Base-by-base conservation (phyloP, 768 basidiomycete genomes). In the Calocybe gangraenosa region DNA sequence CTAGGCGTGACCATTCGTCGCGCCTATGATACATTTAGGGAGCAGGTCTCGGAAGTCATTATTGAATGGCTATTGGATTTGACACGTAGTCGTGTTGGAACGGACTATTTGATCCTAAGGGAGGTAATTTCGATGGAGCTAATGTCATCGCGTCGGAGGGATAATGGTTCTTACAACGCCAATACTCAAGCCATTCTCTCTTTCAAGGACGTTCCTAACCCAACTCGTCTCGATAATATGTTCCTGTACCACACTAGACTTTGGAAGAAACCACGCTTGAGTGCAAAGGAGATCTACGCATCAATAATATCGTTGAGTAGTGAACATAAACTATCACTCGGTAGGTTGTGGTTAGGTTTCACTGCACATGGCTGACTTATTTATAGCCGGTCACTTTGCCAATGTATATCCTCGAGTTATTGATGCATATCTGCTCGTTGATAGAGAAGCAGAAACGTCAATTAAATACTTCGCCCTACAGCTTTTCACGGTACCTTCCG, bases 401-500 rank as follows among this genome's bases (percentile, higher is more conserved):
- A 78, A 76, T 42, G 81, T 91, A 8, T 99, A 97, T 65, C 84
- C 84, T 46, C 76, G 84, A 6, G 73, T 97, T 39, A 87, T 94
- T 54, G 90, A 95, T 54, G 81, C 91, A 2, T 97, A 94, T 65
- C 81, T 98, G 7, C 80, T 95, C 36, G 80, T 88, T 17, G 96
- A 98, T 55, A 79, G 94, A 10, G 95, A 99, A 61, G 86, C 90
- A 0, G 96, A 99, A 60, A 92, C 91, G 6, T 93, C 90, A 13
- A 87, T 98, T 70, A 88, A 94, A 58, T 92, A 92, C 60, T 89
- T 95, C 50, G 87, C 91, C 13, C 73, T 95, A 4, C 92, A 96
- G 58, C 75, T 98, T 25, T 96, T 96, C 68, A 92, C 93, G 0
- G 86, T 92, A 1, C 93, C 93, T 0, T 87, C 84, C 2, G 81